phyloP scores from a whole-genome alignment of 352 stramenopile genomes.

The Plasmopara muralis region DNA sequence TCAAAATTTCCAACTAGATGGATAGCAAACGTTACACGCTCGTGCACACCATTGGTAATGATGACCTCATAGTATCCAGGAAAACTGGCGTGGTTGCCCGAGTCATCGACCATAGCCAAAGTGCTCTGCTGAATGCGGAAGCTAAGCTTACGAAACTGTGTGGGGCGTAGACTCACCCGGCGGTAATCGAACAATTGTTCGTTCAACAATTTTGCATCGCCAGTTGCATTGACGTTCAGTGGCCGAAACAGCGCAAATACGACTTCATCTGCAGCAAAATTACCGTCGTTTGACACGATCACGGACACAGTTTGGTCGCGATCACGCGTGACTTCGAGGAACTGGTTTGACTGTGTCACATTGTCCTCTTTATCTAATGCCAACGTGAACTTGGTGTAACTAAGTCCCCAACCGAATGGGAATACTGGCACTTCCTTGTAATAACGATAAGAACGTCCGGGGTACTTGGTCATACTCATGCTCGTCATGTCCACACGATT shows the following conservation, averaged over 20 bases:
- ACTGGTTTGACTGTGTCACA: slow-evolving; percentile 4
- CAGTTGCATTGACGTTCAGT: slow-evolving; percentile 47
- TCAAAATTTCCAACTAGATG: slow-evolving; percentile 40
- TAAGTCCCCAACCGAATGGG: slow-evolving; percentile 86
- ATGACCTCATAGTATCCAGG: slow-evolving; percentile 73
- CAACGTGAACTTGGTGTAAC: slow-evolving; percentile 82
- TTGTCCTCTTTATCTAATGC: slow-evolving; percentile 10
- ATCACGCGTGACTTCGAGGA: slow-evolving; percentile 28
- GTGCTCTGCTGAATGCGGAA: slow-evolving; percentile 42
- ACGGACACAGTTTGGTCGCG: slow-evolving; percentile 43
- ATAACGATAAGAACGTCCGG: slow-evolving; percentile 89
- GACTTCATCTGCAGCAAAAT: slow-evolving; percentile 56
- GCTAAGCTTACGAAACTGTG: slow-evolving; percentile 28
- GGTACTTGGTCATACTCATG: slow-evolving; percentile 87
- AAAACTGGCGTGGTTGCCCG: slow-evolving; percentile 44
- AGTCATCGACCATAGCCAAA: slow-evolving; percentile 51
- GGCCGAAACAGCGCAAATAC: slow-evolving; percentile 74
- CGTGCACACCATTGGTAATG: slow-evolving; percentile 60
- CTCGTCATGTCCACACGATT: slow-evolving; percentile 71
- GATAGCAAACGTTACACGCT: slow-evolving; percentile 61
- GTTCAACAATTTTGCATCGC: slow-evolving; percentile 54
- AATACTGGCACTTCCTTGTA: slow-evolving; percentile 86
- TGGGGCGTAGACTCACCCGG: slow-evolving; percentile 42
- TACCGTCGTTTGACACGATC: slow-evolving; percentile 51
- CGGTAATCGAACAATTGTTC: slow-evolving; percentile 70